phyloP scores from a whole-genome alignment of 495 filamentous ascomycete genomes.

The Elasticomyces elasticus region DNA sequence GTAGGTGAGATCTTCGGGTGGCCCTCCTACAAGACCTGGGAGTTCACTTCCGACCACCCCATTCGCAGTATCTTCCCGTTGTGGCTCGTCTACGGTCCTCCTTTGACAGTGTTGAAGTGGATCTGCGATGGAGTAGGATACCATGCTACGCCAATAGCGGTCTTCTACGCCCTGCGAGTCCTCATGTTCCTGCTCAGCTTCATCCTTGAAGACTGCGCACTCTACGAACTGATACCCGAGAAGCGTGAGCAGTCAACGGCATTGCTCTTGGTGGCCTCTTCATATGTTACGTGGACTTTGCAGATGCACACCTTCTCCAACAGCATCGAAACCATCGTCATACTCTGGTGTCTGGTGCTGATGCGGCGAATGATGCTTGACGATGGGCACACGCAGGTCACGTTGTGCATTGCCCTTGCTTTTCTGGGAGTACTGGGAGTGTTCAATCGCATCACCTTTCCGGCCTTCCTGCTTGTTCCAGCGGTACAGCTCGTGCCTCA shows the following conservation, averaged over 20 bases:
- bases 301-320: slow-evolving; percentile 99
- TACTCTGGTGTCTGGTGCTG: slow-evolving; percentile 83
- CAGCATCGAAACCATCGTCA: slow-evolving; percentile 83
- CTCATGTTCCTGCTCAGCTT: slow-evolving; percentile 92
- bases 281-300: slow-evolving; percentile 97
- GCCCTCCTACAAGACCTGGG: slow-evolving; percentile 80
- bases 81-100: slow-evolving; percentile 87
- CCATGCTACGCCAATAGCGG: slow-evolving; percentile 52
- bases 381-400: slow-evolving; percentile 61
- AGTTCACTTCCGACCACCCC: slow-evolving; percentile 76
- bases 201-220: slow-evolving; percentile 93
- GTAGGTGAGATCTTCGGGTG: slow-evolving; percentile 82
- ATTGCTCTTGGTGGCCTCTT: slow-evolving; percentile 76
- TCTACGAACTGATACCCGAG: slow-evolving; percentile 77
- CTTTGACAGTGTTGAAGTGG: slow-evolving; percentile 84
- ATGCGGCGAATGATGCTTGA: slow-evolving; percentile 58
- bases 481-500: slow-evolving; percentile 72
- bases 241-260: slow-evolving; percentile 61
- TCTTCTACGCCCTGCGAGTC: slow-evolving; percentile 78
- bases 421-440: slow-evolving; percentile 72
- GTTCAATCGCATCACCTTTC: slow-evolving; percentile 96
- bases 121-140: slow-evolving; percentile 57
- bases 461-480: slow-evolving; percentile 77
- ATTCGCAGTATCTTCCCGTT: slow-evolving; percentile 92
- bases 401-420: slow-evolving; percentile 65